Evolutionary conservation across 805 yeast species (phyloP).

Genomic region (Barnettozyma wickerhamii): DNA sequence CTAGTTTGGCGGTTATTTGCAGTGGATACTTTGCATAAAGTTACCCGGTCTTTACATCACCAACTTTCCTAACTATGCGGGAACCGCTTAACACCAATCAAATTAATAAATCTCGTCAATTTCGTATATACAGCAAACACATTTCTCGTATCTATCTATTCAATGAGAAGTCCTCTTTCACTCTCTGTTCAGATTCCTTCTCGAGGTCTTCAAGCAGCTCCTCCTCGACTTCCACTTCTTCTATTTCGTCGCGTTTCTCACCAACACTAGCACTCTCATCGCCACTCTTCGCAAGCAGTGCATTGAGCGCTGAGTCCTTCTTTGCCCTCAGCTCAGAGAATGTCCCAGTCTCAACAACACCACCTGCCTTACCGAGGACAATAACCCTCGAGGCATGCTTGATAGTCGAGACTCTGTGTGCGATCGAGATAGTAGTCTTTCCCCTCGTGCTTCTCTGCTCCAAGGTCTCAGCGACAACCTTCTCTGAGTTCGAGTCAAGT

Average conservation of each 20-base stretch:
- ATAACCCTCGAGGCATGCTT: slow-evolving; percentile 75
- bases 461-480: slow-evolving; percentile 74
- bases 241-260: not conserved
- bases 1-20: no score
- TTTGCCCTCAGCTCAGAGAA: slow-evolving; percentile 48
- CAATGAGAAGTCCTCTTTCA: slow-evolving; percentile 16
- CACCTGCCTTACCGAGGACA: slow-evolving; percentile 71
- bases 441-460: slow-evolving; percentile 48
- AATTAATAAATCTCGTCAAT: not conserved
- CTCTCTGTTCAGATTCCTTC: slow-evolving; percentile 4
- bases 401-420: slow-evolving; percentile 87
- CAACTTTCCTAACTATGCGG: no score
- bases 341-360: slow-evolving; percentile 67
- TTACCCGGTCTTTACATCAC: no score
- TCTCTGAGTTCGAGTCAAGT: slow-evolving; percentile 82
- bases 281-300: slow-evolving; percentile 30
- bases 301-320: slow-evolving; percentile 30
- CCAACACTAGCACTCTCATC: slow-evolving; percentile 2
- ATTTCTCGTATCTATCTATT: slow-evolving; percentile 7
- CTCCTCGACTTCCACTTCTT: slow-evolving; percentile 10
- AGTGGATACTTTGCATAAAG: no score
- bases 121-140: not conserved
- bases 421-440: slow-evolving; percentile 80
- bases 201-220: slow-evolving; percentile 10
- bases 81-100: no score